Evolutionary conservation across 164 flowering plant genomes (phyloP).

Genomic region (Stephania japonica): DNA sequence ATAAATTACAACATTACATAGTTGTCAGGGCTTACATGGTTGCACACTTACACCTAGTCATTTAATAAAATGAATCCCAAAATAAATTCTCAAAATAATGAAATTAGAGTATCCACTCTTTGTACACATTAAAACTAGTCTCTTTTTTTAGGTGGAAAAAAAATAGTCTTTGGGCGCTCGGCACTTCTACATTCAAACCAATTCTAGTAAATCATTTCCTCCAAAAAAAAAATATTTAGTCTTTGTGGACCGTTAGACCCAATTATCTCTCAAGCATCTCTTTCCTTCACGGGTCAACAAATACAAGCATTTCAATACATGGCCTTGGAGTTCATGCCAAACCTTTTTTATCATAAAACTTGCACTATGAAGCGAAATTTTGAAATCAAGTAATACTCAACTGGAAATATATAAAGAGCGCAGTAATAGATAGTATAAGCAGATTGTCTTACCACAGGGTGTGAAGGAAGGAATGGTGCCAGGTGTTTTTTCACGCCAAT

Average conservation of each 20-base stretch:
- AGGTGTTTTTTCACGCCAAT: constrained; percentile 98
- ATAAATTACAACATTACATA: too few species aligned
- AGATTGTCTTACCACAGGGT: constrained; percentile 78
- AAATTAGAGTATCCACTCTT: too few species aligned
- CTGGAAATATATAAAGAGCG: background rate
- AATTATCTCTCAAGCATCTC: background rate
- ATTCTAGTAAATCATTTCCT: too few species aligned
- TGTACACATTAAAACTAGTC: too few species aligned
- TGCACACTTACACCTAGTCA: too few species aligned
- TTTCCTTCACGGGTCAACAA: background rate
- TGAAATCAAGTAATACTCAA: background rate
- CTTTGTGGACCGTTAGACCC: background rate
- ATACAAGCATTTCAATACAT: background rate
- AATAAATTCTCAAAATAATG: too few species aligned
- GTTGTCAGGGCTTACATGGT: too few species aligned
- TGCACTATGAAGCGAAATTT: background rate
- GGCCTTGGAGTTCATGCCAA: background rate
- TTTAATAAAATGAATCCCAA: too few species aligned
- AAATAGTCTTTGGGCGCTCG: too few species aligned
- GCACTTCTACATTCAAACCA: too few species aligned
- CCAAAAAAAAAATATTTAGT: too few species aligned
- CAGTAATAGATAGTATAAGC: background rate
- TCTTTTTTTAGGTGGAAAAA: too few species aligned
- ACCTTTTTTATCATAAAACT: background rate
- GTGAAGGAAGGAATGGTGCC: constrained; percentile 95